Base-by-base conservation (phyloP, 176 grass and related monocot species). In the Lolium rigidum region DNA sequence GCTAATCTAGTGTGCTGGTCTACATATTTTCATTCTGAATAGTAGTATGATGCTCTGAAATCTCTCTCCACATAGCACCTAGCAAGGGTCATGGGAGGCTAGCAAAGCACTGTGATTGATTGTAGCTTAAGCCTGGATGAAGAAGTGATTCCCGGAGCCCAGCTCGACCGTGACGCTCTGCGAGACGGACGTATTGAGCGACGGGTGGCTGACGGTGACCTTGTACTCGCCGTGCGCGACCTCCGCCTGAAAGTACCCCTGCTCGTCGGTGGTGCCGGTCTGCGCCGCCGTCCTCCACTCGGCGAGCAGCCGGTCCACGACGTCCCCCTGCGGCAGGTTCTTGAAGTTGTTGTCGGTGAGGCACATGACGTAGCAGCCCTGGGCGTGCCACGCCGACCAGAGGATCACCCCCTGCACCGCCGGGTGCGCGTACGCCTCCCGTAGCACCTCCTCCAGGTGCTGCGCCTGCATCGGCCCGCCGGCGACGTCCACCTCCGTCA, bases 351-450 rank as follows among this genome's bases (percentile, higher is more conserved):
- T 91, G 79, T 99, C 89, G 0, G 97, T 96, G 75, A 99, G 88
- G 81, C 97, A 99, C 97, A 99, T 96, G 52, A 86, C 86, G 82
- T 94, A 90, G 59, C 97, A 99, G 0, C 94, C 90, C 14, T 88
- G 3, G 2, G 82, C 80, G 16, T 69, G 85, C 97, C 97, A 94
- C 84, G 89, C 92, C 55, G 88, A 71, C 97, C 97, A 99, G 13
- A 96, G 88, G 13, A 99, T 85, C 31, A 99, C 94, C 41, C 94
- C 97, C 70, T 96, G 70, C 49, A 99, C 97, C 5, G 97, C 92
- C 7, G 97, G 97, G 84, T 99, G 97, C 31, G 97, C 26, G 85
- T 94, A 99, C 67, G 86, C 97, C 78, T 99, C 97, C 81, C 94
- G 84, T 37, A 96, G 78, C 47, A 99, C 88, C 81, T 88, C 64